Percentiles rank a stretch among this genome's conserved stretches.
These are phyloP conservation scores for Talaromyces rugulosus DNA, from an alignment of 2,329 filamentous ascomycete species.

Conservation along the genomic window DNA sequence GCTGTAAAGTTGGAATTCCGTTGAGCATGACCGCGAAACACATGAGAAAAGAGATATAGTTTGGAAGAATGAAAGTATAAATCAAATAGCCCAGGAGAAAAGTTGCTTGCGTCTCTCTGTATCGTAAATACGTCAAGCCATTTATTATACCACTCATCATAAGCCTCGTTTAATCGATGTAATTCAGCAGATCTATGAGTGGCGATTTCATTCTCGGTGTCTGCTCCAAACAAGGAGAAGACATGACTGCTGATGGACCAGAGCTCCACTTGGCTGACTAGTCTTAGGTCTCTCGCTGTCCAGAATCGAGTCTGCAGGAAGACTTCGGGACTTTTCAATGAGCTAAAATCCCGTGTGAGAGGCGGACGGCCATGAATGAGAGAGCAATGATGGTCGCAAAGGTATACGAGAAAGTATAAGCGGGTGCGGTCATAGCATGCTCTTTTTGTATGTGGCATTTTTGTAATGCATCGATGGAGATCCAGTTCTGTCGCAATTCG, in stretches of 20 bases:
- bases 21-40: slow-evolving; percentile 11
- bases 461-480: slow-evolving; percentile 30
- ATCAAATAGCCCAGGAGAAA: slow-evolving; percentile 10
- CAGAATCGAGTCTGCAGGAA: slow-evolving; percentile 30
- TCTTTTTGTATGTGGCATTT: slow-evolving; percentile 27
- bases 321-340: slow-evolving; percentile 23
- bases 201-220: slow-evolving; percentile 11
- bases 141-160: background rate
- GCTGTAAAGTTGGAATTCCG: background rate
- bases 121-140: background rate
- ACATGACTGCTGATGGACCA: slow-evolving; percentile 16
- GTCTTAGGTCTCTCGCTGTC: slow-evolving; percentile 14
- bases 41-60: slow-evolving; percentile 15
- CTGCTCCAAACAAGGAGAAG: slow-evolving; percentile 15
- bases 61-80: slow-evolving; percentile 15
- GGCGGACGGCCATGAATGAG: slow-evolving; percentile 34
- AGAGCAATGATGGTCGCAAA: slow-evolving; percentile 38
- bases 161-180: background rate
- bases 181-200: background rate
- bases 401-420: slow-evolving; percentile 37
- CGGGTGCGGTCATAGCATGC: slow-evolving; percentile 30
- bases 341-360: slow-evolving; percentile 30
- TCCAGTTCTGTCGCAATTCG: slow-evolving; percentile 38
- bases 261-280: slow-evolving; percentile 16
- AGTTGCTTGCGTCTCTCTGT: background rate